Evolutionary conservation across 441 rosid species (phyloP), one percentile per base, ranked within the genome.

Genomic region (Breynia disticha): DNA sequence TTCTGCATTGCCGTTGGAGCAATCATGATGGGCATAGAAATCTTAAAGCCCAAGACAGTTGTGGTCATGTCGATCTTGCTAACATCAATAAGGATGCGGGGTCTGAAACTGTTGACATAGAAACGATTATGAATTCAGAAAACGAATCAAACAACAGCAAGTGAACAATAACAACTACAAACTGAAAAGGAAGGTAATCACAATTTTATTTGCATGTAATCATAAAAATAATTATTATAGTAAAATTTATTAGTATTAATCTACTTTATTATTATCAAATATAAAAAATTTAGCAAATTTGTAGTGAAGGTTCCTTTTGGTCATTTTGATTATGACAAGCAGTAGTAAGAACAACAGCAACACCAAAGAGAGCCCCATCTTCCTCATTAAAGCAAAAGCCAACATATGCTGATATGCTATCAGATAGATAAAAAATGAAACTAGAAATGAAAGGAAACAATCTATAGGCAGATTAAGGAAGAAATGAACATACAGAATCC

Each of bases 1-100:
- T 91, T 91, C 83, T 88, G 97, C 86, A 91, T 79, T 18, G 95
- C 97, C 12, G 90, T 73, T 28, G 98, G 98, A 69, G 98, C 98
- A 74, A 91, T 70, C 98, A 91, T 82, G 71, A 91, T 84, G n/a
- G 97, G 98, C 97, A 91, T 88, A 35, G 95, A 84, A 65, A 86
- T 71, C 44, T 91, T 88, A 76, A 84, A 86, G 48, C 98, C 97
- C 76, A 91, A 62, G 42, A 91, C 81, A 22, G 68, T 82, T 28
- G 95, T 81, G 64, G 78, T 66, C 66, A 75, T 79, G 72, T 87
- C 95, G 57, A 91, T 88, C 74, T 78, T 67, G 82, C 80, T 84
- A 37, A 91, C 97, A 49, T 91, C 97, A 39, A 88, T 62, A 35
- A 91, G 91, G 67, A 91, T 78, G 17, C 98, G 79, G 12, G 98